Evolutionary conservation across 2,329 filamentous ascomycete species (phyloP), one percentile per base, ranked within the genome.

Genomic region (Dactylellina haptotyla): DNA sequence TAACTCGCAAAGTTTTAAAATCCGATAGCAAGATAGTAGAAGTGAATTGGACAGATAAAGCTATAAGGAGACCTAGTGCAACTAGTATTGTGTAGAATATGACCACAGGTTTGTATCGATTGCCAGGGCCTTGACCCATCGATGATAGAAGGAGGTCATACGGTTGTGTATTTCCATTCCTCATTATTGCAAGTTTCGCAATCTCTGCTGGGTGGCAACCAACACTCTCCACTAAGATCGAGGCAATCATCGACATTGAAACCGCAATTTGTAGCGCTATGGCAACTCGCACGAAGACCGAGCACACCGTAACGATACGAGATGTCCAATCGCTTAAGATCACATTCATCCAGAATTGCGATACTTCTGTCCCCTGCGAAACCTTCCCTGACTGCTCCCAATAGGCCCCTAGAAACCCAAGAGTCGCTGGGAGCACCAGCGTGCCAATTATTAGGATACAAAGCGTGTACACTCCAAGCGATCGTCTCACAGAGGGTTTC

Each of bases 11-110:
- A 18, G 20, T 12, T 30, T 16, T 26, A 34, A 53, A 53, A 34
- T 53, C 48, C 18, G 48, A 20, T 5, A 53, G 48, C 12, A 53
- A 26, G 12, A 53, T 32, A 9, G 48, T 53, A 9, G 28, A 53
- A 2, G 26, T 32, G 12, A 53, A 53, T 34, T 53, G 48, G 18
- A n/a, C 6, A 6, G 26, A 18, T 3, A 53, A 25, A 16, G 23
- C 23, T 1, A 8, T 26, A 4, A 32, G 28, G 3, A 53, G 16
- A 9, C 12, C 20, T 16, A 45, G 39, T 8, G 20, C 14, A 8
- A 45, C 39, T 2, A 45, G 2, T 8, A 45, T n/a, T n/a, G 39
- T 16, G 20, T 45, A 45, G 2, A 48, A 26, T 12, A 48, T 26
- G 30, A 34, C 6, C 14, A 14, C 14, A 6, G 14, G 30, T 26